Conservation (phyloP, 176 grass and related monocot species). For the Aegilops umbellulata region DNA sequence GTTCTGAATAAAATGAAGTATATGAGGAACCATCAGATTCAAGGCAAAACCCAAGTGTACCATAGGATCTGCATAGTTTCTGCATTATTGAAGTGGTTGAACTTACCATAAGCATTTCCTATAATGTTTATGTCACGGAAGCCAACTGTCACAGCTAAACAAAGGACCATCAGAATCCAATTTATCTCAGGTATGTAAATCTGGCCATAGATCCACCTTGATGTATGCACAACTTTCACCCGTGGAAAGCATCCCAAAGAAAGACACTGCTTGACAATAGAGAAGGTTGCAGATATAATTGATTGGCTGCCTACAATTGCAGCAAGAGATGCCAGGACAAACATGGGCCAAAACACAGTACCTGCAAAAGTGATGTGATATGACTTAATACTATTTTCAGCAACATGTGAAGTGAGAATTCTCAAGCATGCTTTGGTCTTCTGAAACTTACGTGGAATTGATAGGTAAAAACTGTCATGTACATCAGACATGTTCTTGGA, state of each 20-base stretch:
- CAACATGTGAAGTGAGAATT: slow-evolving; percentile 1
- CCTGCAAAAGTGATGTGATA: slow-evolving; percentile 43
- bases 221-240: slow-evolving; percentile 81
- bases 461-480: slow-evolving; percentile 55
- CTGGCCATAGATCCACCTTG: slow-evolving; percentile 72
- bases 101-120: slow-evolving; percentile 84
- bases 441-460: slow-evolving; percentile 59
- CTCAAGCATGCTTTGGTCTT: not conserved
- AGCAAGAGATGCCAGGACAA: slow-evolving; percentile 70
- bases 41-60: not conserved
- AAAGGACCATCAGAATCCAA: slow-evolving; percentile 79
- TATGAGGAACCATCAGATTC: not conserved
- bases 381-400: not conserved
- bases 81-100: slow-evolving; percentile 10
- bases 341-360: slow-evolving; percentile 71
- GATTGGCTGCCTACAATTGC: slow-evolving; percentile 70
- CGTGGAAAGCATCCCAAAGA: slow-evolving; percentile 75
- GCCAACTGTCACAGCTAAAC: slow-evolving; percentile 56
- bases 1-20: not conserved
- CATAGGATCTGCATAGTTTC: not conserved
- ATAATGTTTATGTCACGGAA: slow-evolving; percentile 58
- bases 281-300: slow-evolving; percentile 83
- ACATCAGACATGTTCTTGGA: slow-evolving; percentile 48
- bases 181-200: slow-evolving; percentile 92
- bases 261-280: slow-evolving; percentile 72